Conservation (phyloP, 768 basidiomycete genomes). For the Boletus reticulatus region DNA sequence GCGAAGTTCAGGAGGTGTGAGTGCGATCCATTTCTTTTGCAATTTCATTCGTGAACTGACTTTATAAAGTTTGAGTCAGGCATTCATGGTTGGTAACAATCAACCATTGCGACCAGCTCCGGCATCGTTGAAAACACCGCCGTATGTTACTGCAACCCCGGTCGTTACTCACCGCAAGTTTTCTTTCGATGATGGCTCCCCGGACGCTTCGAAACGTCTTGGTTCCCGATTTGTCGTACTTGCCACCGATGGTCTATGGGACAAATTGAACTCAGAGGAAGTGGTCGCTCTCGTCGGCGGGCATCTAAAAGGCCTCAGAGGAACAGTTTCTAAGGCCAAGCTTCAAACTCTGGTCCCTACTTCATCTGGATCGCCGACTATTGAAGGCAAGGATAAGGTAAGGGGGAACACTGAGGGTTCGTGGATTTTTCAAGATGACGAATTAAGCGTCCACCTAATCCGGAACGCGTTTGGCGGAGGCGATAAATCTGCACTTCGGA, state of each 20-base stretch:
- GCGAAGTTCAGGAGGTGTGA: conserved; percentile 68
- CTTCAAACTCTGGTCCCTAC: conserved; percentile 58
- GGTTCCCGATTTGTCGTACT: conserved; percentile 75
- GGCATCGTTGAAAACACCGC: conserved; percentile 74
- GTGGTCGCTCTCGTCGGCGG: conserved; percentile 86
- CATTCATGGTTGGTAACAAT: conserved; percentile 65
- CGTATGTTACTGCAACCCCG: conserved; percentile 86
- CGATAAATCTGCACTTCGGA: conserved; percentile 54
- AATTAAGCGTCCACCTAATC: conserved; percentile 79
- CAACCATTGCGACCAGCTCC: conserved; percentile 59
- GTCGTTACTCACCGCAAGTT: conserved; percentile 79
- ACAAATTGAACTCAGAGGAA: conserved; percentile 74
- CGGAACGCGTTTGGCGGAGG: conserved; percentile 92
- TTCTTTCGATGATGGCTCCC: conserved; percentile 40
- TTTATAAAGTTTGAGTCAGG: conserved; percentile 50
- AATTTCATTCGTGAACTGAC: not conserved
- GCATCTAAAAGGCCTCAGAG: conserved; percentile 70
- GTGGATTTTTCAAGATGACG: conserved; percentile 81
- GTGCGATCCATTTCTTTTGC: conserved; percentile 19
- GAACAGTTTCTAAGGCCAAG: conserved; percentile 56
- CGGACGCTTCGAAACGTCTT: conserved; percentile 18
- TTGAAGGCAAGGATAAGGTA: conserved; percentile 61
- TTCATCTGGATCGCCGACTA: conserved; percentile 44
- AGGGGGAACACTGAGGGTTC: conserved; percentile 40
- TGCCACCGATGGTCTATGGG: conserved; percentile 86